Evolutionary conservation across 2,329 filamentous ascomycete species (phyloP).

Genomic region (Aspergillus ochraceus): DNA sequence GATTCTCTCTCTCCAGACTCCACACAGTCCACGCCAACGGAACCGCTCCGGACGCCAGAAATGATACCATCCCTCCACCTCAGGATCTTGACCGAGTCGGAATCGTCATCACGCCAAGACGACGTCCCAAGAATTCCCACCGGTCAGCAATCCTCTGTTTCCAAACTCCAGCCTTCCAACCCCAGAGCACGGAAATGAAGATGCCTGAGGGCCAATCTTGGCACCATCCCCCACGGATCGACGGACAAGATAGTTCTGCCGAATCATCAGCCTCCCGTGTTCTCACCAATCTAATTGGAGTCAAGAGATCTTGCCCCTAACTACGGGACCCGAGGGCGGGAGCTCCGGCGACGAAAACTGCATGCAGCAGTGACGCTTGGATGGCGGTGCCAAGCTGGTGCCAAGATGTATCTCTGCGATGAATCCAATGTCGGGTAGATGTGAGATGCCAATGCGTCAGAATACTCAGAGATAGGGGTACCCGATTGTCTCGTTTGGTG

Average conservation of each 20-base stretch:
- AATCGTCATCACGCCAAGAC: neutral
- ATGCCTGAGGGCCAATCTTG: constrained; percentile 5
- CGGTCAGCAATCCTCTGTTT: constrained; percentile 1
- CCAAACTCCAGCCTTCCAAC: neutral
- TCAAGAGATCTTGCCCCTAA: neutral
- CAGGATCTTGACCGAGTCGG: neutral
- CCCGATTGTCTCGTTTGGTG: constrained; percentile 1
- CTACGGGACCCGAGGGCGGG: neutral
- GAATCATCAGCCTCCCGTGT: constrained; percentile 3
- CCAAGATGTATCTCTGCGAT: constrained; percentile 14
- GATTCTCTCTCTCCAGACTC: neutral
- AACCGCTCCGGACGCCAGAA: neutral
- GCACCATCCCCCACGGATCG: constrained; percentile 10
- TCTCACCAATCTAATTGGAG: constrained; percentile 6
- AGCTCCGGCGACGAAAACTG: constrained; percentile 1
- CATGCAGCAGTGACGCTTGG: constrained; percentile 7
- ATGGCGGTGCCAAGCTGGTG: constrained; percentile 7
- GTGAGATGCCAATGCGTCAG: neutral
- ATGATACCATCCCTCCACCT: neutral
- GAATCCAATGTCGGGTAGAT: constrained; percentile 9
- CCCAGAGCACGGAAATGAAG: neutral
- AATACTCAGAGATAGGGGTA: neutral
- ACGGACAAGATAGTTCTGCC: neutral
- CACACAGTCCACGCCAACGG: neutral
- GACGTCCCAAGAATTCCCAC: neutral